A percentile compares a stretch with the other conserved stretches of the same genome.
phyloP scores from a whole-genome alignment of 2,329 filamentous ascomycete genomes.

The Pseudogymnoascus sp. region DNA sequence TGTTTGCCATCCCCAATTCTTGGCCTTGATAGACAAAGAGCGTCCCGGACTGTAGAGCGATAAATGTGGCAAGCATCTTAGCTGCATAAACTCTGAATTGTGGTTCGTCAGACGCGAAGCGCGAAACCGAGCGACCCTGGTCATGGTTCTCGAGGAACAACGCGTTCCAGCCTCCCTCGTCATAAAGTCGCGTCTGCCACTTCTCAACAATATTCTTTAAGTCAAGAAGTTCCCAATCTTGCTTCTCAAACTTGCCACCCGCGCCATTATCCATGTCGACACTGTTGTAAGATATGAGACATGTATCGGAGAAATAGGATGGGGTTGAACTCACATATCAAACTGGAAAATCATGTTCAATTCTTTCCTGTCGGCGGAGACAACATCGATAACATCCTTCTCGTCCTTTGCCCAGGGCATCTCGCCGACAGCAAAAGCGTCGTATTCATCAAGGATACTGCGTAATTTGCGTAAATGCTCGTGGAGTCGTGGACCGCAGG shows the following conservation, averaged over 20 bases:
- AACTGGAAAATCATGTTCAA: conserved; percentile 71
- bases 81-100: conserved; percentile 37
- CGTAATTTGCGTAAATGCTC: conserved; percentile 43
- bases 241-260: conserved; percentile 40
- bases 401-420: conserved; percentile 37
- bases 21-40: conserved; percentile 55
- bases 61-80: conserved; percentile 48
- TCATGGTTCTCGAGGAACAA: conserved; percentile 54
- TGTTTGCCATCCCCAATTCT: conserved; percentile 52
- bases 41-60: conserved; percentile 45
- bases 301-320: conserved; percentile 8
- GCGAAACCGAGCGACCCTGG: conserved; percentile 43
- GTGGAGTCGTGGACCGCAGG: conserved; percentile 55
- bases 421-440: conserved; percentile 49
- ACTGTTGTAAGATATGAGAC: conserved; percentile 22
- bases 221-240: conserved; percentile 29
- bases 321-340: conserved; percentile 42
- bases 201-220: conserved; percentile 42
- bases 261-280: conserved; percentile 44
- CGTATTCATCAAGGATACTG: conserved; percentile 39
- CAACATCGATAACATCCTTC: conserved; percentile 44
- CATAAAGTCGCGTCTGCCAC: conserved; percentile 45
- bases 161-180: conserved; percentile 49
- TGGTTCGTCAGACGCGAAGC: conserved; percentile 37
- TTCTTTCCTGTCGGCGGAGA: conserved; percentile 51